Conservation (phyloP, 2,329 filamentous ascomycete genomes). For the Aspergillus candidus region DNA sequence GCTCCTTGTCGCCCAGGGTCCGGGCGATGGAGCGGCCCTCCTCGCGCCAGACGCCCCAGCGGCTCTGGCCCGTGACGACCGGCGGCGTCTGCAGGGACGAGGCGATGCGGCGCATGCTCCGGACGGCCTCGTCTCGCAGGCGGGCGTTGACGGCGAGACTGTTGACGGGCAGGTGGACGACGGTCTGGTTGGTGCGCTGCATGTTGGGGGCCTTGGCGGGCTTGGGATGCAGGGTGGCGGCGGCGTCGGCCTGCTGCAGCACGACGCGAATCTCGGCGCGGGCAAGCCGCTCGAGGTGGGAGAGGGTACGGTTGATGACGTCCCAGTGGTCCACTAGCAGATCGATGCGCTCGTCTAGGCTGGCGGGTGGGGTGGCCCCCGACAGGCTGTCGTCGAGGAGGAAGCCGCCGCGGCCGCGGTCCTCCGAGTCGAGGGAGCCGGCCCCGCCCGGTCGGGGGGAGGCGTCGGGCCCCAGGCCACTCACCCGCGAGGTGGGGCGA, state of each 20-base stretch:
- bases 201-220: conserved; percentile 42
- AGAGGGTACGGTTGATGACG: conserved; percentile 51
- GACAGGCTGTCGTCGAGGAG: conserved; percentile 38
- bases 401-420: conserved; percentile 31
- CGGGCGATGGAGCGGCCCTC: conserved; percentile 54
- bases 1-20: conserved; percentile 49
- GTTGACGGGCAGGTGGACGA: conserved; percentile 46
- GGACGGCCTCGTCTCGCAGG: conserved; percentile 44
- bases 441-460: conserved; percentile 30
- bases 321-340: conserved; percentile 55
- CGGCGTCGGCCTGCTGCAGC: conserved; percentile 44
- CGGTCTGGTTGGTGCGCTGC: conserved; percentile 44
- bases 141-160: conserved; percentile 40
- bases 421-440: conserved; percentile 38
- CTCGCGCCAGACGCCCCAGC: conserved; percentile 57
- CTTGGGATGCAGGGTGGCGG: conserved; percentile 37
- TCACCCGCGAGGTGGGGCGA: conserved; percentile 33
- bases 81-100: conserved; percentile 51
- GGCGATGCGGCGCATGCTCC: conserved; percentile 46
- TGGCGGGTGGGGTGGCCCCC: conserved; percentile 43
- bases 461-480: conserved; percentile 24
- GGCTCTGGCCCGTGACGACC: conserved; percentile 53
- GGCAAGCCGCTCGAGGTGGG: conserved; percentile 48
- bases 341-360: conserved; percentile 50
- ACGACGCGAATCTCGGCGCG: conserved; percentile 47